Evolutionary conservation across 176 grass and related monocot species (phyloP).

Genomic region (Olyra latifolia): DNA sequence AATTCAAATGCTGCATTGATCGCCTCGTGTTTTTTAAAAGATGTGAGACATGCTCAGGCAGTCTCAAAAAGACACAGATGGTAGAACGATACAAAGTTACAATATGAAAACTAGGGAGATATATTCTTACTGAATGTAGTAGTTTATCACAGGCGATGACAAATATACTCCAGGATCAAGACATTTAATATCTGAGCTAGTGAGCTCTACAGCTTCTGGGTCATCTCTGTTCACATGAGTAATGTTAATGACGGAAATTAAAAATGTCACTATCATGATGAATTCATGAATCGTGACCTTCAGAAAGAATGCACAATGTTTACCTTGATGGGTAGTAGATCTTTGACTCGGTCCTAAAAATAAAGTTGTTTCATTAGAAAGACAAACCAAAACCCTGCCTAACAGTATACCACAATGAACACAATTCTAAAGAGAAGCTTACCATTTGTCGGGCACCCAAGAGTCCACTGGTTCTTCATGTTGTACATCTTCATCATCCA

Average conservation of each 20-base stretch:
- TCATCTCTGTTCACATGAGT: slow-evolving; percentile 68
- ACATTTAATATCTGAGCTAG: slow-evolving; percentile 63
- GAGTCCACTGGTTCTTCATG: slow-evolving; percentile 25
- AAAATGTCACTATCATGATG: neutral
- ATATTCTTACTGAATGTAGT: slow-evolving; percentile 77
- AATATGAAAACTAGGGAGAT: slow-evolving; percentile 8
- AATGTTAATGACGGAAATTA: slow-evolving; percentile 20
- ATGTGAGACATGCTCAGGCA: neutral
- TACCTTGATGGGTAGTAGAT: slow-evolving; percentile 90
- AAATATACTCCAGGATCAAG: slow-evolving; percentile 64
- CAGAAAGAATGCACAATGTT: slow-evolving; percentile 26
- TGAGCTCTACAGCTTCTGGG: slow-evolving; percentile 63
- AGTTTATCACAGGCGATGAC: slow-evolving; percentile 84
- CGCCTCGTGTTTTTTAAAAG: slow-evolving; percentile 2
- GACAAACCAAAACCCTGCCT: slow-evolving; percentile 8
- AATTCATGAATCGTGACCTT: slow-evolving; percentile 21
- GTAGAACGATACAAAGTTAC: slow-evolving; percentile 10
- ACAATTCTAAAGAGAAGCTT: slow-evolving; percentile 15
- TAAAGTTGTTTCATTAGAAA: slow-evolving; percentile 19
- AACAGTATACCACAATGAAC: neutral
- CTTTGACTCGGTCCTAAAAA: slow-evolving; percentile 65
- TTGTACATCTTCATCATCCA: slow-evolving; percentile 76
- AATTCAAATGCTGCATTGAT: neutral
- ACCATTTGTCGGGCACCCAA: slow-evolving; percentile 39
- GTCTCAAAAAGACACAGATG: neutral